Base-by-base conservation (phyloP, 2,329 filamentous ascomycete genomes). In the Bisporella sp. region DNA sequence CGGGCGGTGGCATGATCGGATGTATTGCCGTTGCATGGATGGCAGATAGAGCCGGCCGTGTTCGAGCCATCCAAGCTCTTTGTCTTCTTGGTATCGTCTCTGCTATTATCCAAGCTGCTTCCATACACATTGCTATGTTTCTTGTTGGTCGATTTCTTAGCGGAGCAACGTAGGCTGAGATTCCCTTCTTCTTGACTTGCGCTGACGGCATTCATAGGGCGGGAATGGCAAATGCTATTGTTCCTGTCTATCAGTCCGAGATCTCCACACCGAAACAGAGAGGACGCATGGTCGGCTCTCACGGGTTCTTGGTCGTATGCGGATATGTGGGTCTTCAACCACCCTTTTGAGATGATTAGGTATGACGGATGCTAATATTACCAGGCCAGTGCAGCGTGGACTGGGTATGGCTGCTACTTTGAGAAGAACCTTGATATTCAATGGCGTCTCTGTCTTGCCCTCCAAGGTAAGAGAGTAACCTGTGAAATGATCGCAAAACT, bases 331-430 rank as follows among this genome's bases (percentile, higher is more conserved):
- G 40, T 13, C 6, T n/a, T 41, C n/a, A 41, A 9, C 13, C 6
- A 41, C 40, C 40, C 40, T 6, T 41, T 41, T 41, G 21, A 21
- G 21, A 21, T 21, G 21, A 21, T 4, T 41, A 9, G 7, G 4
- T n/a, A 6, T 7, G 13, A 9, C 12, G 13, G 6, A 6, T 13
- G 6, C 29, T n/a, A 41, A 11, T 13, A 41, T 12, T 41, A 12
- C 40, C n/a, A 41, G 40, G 7, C 40, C 7, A 3, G 7, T 13
- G 40, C 40, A 12, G 6, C 6, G n/a, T 63, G 61, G 60, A 51
- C 60, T 28, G 62, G 63, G 29, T 61, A 60, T 48, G 57, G 56
- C 8, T 62, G 63, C 50, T 63, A 56, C 52, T 64, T 62, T 47
- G 61, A 53, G 53, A 53, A 49, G 13, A 54, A 48, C 35, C 57